Conservation (phyloP, 2,329 filamentous ascomycete genomes). For the Trichoderma lentiforme region DNA sequence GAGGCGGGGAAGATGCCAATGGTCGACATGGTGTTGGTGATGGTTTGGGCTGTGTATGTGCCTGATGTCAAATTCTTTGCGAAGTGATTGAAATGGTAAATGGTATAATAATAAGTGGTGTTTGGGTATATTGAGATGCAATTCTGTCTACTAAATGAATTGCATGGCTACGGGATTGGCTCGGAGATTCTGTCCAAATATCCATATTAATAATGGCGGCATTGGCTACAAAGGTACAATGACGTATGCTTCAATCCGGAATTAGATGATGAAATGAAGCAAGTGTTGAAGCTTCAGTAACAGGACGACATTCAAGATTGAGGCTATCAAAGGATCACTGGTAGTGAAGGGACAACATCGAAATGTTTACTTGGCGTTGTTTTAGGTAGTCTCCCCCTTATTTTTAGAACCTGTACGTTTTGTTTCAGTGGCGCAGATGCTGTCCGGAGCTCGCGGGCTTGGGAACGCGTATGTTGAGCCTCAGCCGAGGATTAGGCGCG, state of each 20-base stretch:
- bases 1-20: conserved; percentile 13
- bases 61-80: not conserved
- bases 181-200: not conserved
- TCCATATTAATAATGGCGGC: not conserved
- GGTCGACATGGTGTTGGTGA: not conserved
- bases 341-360: not conserved
- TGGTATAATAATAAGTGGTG: not conserved
- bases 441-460: not conserved
- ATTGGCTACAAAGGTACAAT: not conserved
- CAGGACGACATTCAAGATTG: not conserved
- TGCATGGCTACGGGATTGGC: not conserved
- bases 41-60: not conserved
- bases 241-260: not conserved
- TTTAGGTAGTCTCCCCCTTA: not conserved
- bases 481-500: conserved; percentile 18
- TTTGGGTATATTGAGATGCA: not conserved
- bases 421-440: not conserved
- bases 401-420: not conserved
- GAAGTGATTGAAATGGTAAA: not conserved
- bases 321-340: not conserved
- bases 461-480: not conserved
- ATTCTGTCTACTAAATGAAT: not conserved
- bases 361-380: not conserved
- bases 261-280: not conserved
- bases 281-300: not conserved